phyloP scores from a whole-genome alignment of 1,139 yeast genomes.

The Sugiyamaella grinbergsii region DNA sequence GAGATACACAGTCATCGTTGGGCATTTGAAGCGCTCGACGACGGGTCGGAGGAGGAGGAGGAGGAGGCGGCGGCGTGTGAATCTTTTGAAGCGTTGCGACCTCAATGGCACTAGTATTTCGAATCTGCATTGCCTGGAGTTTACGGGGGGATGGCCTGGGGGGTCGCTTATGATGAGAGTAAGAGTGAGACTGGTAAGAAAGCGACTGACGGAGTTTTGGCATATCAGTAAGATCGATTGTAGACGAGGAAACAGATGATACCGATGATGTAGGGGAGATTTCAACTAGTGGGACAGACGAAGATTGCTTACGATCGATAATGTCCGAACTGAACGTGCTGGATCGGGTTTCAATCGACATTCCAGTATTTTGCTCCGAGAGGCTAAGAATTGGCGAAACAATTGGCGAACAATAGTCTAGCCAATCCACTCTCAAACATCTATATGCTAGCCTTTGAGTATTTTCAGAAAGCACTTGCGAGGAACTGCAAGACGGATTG shows the following conservation, averaged over 20 bases:
- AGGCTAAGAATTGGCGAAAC: conserved; percentile 21
- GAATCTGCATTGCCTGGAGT: conserved; percentile 26
- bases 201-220: conserved; percentile 8
- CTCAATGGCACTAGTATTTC: conserved; percentile 27
- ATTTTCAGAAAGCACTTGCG: conserved; percentile 35
- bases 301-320: conserved; percentile 3
- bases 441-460: conserved; percentile 63
- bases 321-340: too few species aligned
- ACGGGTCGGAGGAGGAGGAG: conserved; percentile 25
- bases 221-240: background rate
- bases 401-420: conserved; percentile 39
- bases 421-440: conserved; percentile 63
- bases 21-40: background rate
- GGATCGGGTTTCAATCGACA: conserved; percentile 3
- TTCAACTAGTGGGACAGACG: conserved; percentile 11
- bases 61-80: conserved; percentile 29
- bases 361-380: conserved; percentile 15
- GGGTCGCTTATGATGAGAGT: conserved; percentile 10
- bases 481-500: conserved; percentile 23
- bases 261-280: conserved; percentile 3
- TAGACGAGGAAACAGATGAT: conserved; percentile 13
- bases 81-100: conserved; percentile 24
- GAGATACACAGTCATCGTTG: background rate
- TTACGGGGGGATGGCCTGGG: conserved; percentile 26
- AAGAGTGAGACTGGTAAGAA: conserved; percentile 1